Evolutionary conservation across 2,329 filamentous ascomycete genomes (phyloP).

Genomic region (Fragosphaeria purpurea): DNA sequence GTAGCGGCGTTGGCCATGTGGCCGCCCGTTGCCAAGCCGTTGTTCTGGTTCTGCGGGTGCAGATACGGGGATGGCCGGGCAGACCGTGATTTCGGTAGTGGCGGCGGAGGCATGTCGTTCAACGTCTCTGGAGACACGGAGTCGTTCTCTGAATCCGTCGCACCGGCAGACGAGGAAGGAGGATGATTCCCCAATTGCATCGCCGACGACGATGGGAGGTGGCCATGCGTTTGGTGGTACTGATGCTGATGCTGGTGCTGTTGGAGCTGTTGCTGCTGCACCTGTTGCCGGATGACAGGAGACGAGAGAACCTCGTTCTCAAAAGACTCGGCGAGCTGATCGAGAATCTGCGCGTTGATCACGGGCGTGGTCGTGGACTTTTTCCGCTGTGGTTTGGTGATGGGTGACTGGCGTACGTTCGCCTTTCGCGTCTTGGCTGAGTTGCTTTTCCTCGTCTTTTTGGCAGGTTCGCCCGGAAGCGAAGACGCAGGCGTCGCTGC

Average conservation of each 20-base stretch:
- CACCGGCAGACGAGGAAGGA: slow-evolving; percentile 28
- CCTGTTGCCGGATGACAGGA: slow-evolving; percentile 21
- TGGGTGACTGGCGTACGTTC: slow-evolving; percentile 59
- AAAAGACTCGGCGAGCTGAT: slow-evolving; percentile 37
- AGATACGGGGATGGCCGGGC: slow-evolving; percentile 60
- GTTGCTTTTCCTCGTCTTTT: slow-evolving; percentile 43
- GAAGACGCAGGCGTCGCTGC: neutral
- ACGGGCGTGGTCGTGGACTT: slow-evolving; percentile 43
- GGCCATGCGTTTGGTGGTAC: slow-evolving; percentile 13
- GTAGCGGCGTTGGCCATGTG: neutral
- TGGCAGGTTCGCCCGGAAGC: slow-evolving; percentile 29
- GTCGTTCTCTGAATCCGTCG: slow-evolving; percentile 51
- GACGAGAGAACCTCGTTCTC: slow-evolving; percentile 23
- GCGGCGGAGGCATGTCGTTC: slow-evolving; percentile 57
- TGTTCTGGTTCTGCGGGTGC: slow-evolving; percentile 42
- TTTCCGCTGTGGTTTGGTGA: slow-evolving; percentile 55
- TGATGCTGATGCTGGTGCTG: slow-evolving; percentile 24
- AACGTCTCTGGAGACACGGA: slow-evolving; percentile 55
- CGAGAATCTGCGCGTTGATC: slow-evolving; percentile 45
- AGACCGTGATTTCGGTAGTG: slow-evolving; percentile 55
- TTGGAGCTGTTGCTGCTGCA: slow-evolving; percentile 24
- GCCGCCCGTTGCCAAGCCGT: slow-evolving; percentile 2
- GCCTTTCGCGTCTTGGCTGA: slow-evolving; percentile 41
- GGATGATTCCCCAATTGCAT: slow-evolving; percentile 14
- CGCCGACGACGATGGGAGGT: slow-evolving; percentile 8